These are phyloP conservation scores for Akanthomyces uredinophilus DNA, from an alignment of 2,329 filamentous ascomycete species.

Conservation along the genomic window DNA sequence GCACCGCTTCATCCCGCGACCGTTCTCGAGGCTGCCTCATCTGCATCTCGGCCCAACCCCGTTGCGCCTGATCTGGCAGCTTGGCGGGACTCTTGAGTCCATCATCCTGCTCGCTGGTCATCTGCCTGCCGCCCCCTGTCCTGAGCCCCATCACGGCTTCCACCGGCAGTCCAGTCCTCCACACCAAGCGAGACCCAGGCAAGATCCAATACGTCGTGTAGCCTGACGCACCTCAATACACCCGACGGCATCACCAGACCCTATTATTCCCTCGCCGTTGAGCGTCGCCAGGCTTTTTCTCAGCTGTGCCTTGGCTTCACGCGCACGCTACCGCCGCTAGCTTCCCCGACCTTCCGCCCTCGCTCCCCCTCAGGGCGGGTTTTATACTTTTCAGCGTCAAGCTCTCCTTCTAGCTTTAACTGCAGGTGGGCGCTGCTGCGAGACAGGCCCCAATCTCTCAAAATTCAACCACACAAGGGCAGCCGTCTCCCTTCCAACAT, in stretches of 20 bases:
- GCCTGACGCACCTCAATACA: constrained; percentile 3
- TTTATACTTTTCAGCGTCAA: constrained; percentile 7
- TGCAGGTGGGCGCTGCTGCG: constrained; percentile 67
- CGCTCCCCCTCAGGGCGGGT: background rate
- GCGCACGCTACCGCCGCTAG: background rate
- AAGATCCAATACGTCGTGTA: background rate
- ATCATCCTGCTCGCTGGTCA: constrained; percentile 1
- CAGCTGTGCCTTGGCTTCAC: background rate
- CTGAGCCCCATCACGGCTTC: constrained; percentile 2
- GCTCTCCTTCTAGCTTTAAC: constrained; percentile 12
- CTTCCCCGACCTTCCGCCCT: background rate
- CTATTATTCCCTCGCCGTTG: background rate
- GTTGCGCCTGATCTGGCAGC: constrained; percentile 2
- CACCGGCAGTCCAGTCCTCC: background rate
- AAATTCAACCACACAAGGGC: constrained; percentile 71
- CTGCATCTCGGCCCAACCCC: background rate
- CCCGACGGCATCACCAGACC: constrained; percentile 9
- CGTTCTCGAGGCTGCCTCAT: background rate
- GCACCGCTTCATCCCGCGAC: background rate
- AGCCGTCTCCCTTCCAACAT: constrained; percentile 77
- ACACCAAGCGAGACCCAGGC: constrained; percentile 4
- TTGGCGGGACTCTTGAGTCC: background rate
- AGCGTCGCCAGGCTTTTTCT: background rate
- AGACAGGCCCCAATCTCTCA: constrained; percentile 73
- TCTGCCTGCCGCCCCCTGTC: constrained; percentile 3